These are phyloP conservation scores for Blastobotrys ciferrii DNA, from an alignment of 1,139 yeast genomes.

Conservation along the genomic window DNA sequence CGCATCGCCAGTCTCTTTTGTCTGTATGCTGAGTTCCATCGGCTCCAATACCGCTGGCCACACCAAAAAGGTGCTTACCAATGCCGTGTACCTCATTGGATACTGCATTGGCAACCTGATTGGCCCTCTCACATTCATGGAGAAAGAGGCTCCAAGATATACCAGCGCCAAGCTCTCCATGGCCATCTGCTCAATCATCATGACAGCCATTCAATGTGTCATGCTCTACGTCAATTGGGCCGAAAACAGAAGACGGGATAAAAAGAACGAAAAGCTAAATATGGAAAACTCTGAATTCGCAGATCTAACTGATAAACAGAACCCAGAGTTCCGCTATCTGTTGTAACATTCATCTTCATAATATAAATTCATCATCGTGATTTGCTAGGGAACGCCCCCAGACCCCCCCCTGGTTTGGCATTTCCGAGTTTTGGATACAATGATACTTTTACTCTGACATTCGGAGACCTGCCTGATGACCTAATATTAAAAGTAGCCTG, in stretches of 20 bases:
- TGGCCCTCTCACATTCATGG: slow-evolving; percentile 58
- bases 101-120: slow-evolving; percentile 59
- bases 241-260: slow-evolving; percentile 38
- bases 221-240: slow-evolving; percentile 33
- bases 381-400: too few relatives aligned
- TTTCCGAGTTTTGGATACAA: too few relatives aligned
- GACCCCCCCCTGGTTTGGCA: too few relatives aligned
- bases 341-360: slow-evolving; percentile 15
- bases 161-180: slow-evolving; percentile 42
- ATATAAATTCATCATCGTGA: too few relatives aligned
- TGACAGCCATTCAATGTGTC: slow-evolving; percentile 18
- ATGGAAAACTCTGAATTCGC: slow-evolving; percentile 49
- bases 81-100: slow-evolving; percentile 48
- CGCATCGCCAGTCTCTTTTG: slow-evolving; percentile 43
- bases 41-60: slow-evolving; percentile 60
- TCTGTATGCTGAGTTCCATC: slow-evolving; percentile 49
- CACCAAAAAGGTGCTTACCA: slow-evolving; percentile 52
- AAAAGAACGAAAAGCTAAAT: slow-evolving; percentile 21
- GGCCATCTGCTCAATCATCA: slow-evolving; percentile 27
- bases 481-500: too few relatives aligned
- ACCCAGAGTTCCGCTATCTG: slow-evolving; percentile 45
- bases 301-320: slow-evolving; percentile 67
- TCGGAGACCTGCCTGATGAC: too few relatives aligned
- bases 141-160: slow-evolving; percentile 51
- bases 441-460: too few relatives aligned